Base-by-base conservation (phyloP, 2,329 filamentous ascomycete genomes). In the Neopestalotiopsis sp. region DNA sequence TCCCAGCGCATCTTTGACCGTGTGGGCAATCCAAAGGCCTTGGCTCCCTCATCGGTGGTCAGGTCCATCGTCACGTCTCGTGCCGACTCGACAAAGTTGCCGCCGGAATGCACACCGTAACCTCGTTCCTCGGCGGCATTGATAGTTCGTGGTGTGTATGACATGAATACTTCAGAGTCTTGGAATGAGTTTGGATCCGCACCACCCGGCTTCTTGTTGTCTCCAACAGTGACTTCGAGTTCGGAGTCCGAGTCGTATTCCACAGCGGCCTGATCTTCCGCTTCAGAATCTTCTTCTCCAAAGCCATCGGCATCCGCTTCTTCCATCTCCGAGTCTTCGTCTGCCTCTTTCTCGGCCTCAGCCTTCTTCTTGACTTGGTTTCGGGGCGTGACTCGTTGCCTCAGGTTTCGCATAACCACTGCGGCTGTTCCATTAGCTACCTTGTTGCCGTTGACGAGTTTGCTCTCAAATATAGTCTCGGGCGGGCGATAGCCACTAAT, bases 151-250 rank as follows among this genome's bases (percentile, higher is more conserved):
- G 96, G 96, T 1, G 90, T 93, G 85, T 99, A 99, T 10, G 94
- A 93, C 94, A 99, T 98, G 89, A 97, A 99, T 74, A 96, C 90
- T 59, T 98, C 95, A 0, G 91, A 88, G 78, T 98, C 95, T 77
- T 93, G 90, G 87, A 90, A 97, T 61, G 90, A 88, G 13, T 84
- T 89, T 76, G 77, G 59, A 64, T 72, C 66, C 80, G 84, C 88
- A 77, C 80, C 89, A 71, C 83, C 82, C 75, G 82, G 78, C 73
- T 85, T 81, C 61, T 82, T 79, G 59, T 88, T 82, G 76, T 90
- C 90, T 14, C 90, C 89, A 73, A 95, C 88, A 3, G 91, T 93
- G 20, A 93, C 88, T 78, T 93, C 91, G 40, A 94, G 82, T 72
- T 89, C 83, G 14, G 84, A 83, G n/a, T 81, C 80, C 13, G 79